phyloP scores from a whole-genome alignment of 345 rosid genomes.

The Boechera retrofracta region DNA sequence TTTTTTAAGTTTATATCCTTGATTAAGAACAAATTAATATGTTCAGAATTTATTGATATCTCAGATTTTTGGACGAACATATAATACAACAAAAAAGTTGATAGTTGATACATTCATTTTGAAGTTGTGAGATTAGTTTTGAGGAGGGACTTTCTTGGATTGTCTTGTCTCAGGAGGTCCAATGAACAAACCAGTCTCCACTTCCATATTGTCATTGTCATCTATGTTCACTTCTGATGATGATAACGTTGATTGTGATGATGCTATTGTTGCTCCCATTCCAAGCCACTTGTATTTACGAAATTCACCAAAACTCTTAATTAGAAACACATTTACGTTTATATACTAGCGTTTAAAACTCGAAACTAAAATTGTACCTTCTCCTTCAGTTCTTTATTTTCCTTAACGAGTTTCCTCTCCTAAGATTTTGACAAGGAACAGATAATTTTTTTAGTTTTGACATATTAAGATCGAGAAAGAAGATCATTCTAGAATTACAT shows the following conservation, averaged over 20 bases:
- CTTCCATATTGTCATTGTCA: constrained; percentile 40
- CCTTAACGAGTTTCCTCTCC: constrained; percentile 62
- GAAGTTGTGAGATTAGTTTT: constrained; percentile 13
- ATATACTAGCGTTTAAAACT: not conserved
- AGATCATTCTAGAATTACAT: not conserved
- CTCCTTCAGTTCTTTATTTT: constrained; percentile 57
- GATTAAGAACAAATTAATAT: not conserved
- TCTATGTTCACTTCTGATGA: constrained; percentile 35
- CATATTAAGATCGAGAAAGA: not conserved
- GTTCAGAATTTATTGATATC: constrained; percentile 17
- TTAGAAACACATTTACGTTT: constrained; percentile 1
- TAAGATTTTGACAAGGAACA: constrained; percentile 33
- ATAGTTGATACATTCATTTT: not conserved
- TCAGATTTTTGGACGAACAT: not conserved
- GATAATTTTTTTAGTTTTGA: not conserved
- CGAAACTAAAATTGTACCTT: constrained; percentile 48
- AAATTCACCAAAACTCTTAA: constrained; percentile 21
- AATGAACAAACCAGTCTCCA: constrained; percentile 76
- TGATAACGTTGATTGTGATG: constrained; percentile 27
- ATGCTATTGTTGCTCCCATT: constrained; percentile 30
- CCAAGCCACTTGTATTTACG: constrained; percentile 42
- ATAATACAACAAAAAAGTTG: not conserved
- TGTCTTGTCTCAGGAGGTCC: constrained; percentile 64
- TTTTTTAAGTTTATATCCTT: not conserved
- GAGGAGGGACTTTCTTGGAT: constrained; percentile 12